Conservation (phyloP, 129 eudicot genomes). For the Heracleum sosnowskyi region DNA sequence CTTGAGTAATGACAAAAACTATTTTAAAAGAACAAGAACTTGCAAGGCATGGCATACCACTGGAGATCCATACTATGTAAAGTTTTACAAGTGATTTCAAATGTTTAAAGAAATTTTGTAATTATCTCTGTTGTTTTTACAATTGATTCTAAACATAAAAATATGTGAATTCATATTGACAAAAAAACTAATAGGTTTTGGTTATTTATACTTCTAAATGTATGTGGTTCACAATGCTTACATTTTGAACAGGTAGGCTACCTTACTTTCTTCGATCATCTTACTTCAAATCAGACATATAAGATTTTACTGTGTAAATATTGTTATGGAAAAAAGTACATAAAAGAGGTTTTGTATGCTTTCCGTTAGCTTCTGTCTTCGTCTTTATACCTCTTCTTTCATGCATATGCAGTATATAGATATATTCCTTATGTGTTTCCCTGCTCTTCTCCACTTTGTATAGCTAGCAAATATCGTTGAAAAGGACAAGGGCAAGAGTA, state of each 20-base stretch:
- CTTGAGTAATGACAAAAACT: background rate
- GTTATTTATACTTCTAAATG: background rate
- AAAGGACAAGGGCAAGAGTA: slow-evolving; percentile 13
- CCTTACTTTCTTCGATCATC: background rate
- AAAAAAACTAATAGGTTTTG: background rate
- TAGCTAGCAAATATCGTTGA: slow-evolving; percentile 12
- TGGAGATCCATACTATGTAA: background rate
- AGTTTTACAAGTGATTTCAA: background rate
- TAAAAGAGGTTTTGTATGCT: background rate
- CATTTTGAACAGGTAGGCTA: background rate
- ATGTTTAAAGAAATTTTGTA: background rate
- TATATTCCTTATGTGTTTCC: background rate
- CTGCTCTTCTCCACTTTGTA: background rate
- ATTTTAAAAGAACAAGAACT: background rate
- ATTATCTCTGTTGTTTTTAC: background rate
- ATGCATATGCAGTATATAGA: background rate
- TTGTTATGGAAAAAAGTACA: background rate
- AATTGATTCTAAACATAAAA: background rate
- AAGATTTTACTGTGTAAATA: background rate
- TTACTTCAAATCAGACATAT: background rate
- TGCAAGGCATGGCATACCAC: background rate
- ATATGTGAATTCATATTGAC: background rate
- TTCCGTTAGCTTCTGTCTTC: background rate
- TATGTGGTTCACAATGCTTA: background rate
- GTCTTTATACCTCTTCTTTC: background rate